Percentiles rank a stretch among this genome's conserved stretches.
These are phyloP conservation scores for Blastobotrys proliferans DNA, from an alignment of 1,139 yeast genomes.

Conservation along the genomic window DNA sequence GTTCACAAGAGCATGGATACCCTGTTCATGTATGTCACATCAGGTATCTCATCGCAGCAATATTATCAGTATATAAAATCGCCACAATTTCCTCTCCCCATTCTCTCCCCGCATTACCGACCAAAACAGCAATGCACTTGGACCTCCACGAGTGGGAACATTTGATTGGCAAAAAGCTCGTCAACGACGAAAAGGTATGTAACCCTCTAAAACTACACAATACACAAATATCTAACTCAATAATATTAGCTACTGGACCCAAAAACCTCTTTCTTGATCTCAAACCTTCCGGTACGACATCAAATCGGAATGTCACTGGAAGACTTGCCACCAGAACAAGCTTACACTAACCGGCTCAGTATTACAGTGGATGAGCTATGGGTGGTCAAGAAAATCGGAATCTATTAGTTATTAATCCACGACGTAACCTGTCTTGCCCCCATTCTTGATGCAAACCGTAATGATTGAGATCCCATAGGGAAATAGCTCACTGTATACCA, in stretches of 20 bases:
- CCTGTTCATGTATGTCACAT: too few species aligned
- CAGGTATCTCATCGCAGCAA: too few species aligned
- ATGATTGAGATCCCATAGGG: conserved; percentile 90
- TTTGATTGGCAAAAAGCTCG: conserved; percentile 58
- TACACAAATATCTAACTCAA: neutral
- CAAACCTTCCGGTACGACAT: conserved; percentile 8
- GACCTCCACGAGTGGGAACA: conserved; percentile 90
- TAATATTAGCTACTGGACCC: neutral
- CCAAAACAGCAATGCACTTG: conserved; percentile 38
- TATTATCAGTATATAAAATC: too few species aligned
- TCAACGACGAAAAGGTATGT: conserved; percentile 12
- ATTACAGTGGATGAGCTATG: conserved; percentile 11
- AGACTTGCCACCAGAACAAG: conserved; percentile 1
- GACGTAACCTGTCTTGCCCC: conserved; percentile 64
- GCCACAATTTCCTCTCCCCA: too few species aligned
- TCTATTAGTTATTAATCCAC: conserved; percentile 33
- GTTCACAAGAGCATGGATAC: too few species aligned
- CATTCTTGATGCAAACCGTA: conserved; percentile 75
- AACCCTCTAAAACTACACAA: neutral
- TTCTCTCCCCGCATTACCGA: neutral
- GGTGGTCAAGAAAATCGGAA: conserved; percentile 8
- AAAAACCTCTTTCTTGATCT: conserved; percentile 5
- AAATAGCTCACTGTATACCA: conserved; percentile 90
- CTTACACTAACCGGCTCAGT: conserved; percentile 3
- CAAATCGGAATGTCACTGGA: conserved; percentile 12